Base-by-base conservation (phyloP, 352 stramenopile genomes). In the Pythium scleroteichum region DNA sequence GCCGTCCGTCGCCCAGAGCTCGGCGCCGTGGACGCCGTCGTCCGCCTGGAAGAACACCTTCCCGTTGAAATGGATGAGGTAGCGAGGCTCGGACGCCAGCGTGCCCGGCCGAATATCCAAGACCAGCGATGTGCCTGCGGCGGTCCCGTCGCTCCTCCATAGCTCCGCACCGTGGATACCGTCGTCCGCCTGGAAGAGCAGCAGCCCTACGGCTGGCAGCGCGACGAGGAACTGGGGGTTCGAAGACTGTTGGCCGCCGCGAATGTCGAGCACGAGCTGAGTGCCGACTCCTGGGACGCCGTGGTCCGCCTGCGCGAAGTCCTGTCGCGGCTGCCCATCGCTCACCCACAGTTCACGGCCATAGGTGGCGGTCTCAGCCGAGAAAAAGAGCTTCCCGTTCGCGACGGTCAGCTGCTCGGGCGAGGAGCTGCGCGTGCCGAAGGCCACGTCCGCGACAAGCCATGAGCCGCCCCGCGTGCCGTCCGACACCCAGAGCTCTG, bases 141-240 rank as follows among this genome's bases (percentile, higher is more conserved):
- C 47, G 2, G 72, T 86, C 17, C 86, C 87, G 55, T 92, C 78
- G 19, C 70, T 89, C 0, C 47, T 35, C 90, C 90, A 97, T 9
- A 97, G 68, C 64, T 97, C 91, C 3, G 64, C 20, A 14, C 90
- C 91, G 29, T 87, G 79, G 10, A 78, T 53, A 48, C 89, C 88
- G 58, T 97, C 91, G 59, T 94, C 71, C 7, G 90, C 90, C 45
- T 87, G 76, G 57, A 97, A 97, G 12, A 95, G 72, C 14, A 96
- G 41, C 14, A 79, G 48, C 5, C 45, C 12, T 0, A 50, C 26
- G 0, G 32, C 19, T 1, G 26, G 48, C 14, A 85, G 52, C 48
- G 62, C 68, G 22, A 71, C 71, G 45, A 87, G 84, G 44, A 71
- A 77, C 29, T 68, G 58, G 32, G 88, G 88, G 14, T 78, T 56